phyloP scores from a whole-genome alignment of 2,329 filamentous ascomycete species.

The Penicillium aurantiogriseum region DNA sequence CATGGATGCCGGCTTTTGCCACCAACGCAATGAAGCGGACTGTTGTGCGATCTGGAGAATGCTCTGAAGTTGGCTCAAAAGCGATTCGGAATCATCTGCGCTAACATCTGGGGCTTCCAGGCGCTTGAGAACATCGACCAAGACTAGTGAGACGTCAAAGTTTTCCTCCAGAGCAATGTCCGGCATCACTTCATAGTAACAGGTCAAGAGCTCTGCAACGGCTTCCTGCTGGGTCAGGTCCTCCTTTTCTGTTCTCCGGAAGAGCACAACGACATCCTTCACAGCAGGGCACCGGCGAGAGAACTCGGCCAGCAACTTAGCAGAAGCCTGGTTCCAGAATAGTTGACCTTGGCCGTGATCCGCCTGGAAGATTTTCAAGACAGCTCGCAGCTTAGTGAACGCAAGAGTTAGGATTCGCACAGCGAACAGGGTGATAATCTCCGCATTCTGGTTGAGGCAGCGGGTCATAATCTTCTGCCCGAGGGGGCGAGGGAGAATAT shows the following conservation, averaged over 20 bases:
- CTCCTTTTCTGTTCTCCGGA: conserved; percentile 65
- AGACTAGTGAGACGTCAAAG: conserved; percentile 78
- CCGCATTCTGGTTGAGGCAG: conserved; percentile 74
- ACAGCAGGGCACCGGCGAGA: conserved; percentile 75
- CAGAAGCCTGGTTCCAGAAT: conserved; percentile 68
- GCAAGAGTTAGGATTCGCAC: conserved; percentile 75
- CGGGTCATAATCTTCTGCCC: conserved; percentile 75
- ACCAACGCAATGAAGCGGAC: conserved; percentile 88
- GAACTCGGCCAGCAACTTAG: conserved; percentile 70
- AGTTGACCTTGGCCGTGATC: conserved; percentile 46
- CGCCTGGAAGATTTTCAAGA: conserved; percentile 60
- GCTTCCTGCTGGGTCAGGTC: conserved; percentile 76
- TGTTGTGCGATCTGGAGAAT: conserved; percentile 75
- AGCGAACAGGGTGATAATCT: conserved; percentile 80
- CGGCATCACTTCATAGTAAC: conserved; percentile 84
- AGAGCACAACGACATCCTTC: conserved; percentile 74
- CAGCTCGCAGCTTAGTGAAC: conserved; percentile 70
- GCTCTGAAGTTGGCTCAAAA: conserved; percentile 74
- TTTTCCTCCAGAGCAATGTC: conserved; percentile 76
- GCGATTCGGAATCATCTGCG: conserved; percentile 55
- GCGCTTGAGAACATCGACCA: conserved; percentile 66
- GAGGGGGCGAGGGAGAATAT: conserved; percentile 77
- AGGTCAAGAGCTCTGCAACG: conserved; percentile 70
- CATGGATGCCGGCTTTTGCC: conserved; percentile 60
- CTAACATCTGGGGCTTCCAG: conserved; percentile 52